phyloP scores from a whole-genome alignment of 2,329 filamentous ascomycete genomes.

The Biscogniauxia sp. region DNA sequence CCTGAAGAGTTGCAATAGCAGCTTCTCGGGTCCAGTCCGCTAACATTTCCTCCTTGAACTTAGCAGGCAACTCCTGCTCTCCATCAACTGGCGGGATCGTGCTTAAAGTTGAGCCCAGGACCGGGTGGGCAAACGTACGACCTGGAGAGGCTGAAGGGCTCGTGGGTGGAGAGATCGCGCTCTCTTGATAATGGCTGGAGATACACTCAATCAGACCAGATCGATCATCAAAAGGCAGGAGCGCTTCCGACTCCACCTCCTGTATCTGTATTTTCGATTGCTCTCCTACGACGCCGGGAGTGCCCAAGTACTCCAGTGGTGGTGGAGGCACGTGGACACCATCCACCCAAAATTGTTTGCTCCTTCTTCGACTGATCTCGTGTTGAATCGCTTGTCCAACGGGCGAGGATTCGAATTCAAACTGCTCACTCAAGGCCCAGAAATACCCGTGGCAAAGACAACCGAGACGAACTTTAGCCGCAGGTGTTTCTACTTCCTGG shows the following conservation, averaged over 20 bases:
- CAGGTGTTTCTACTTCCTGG: slow-evolving; percentile 59
- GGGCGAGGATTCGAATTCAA: slow-evolving; percentile 69
- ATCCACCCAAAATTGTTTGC: slow-evolving; percentile 75
- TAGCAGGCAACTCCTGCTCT: slow-evolving; percentile 60
- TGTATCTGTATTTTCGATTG: slow-evolving; percentile 48
- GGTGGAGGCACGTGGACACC: slow-evolving; percentile 69
- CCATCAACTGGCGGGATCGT: slow-evolving; percentile 36
- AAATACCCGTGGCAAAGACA: slow-evolving; percentile 89
- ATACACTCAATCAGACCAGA: slow-evolving; percentile 71
- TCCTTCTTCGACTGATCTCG: slow-evolving; percentile 73
- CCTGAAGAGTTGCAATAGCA: slow-evolving; percentile 66
- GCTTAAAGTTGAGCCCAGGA: slow-evolving; percentile 50
- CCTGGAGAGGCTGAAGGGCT: slow-evolving; percentile 71
- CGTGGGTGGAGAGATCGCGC: slow-evolving; percentile 59
- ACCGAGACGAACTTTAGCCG: slow-evolving; percentile 74
- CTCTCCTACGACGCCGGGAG: slow-evolving; percentile 44
- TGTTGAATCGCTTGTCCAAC: slow-evolving; percentile 70
- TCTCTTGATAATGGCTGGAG: slow-evolving; percentile 66
- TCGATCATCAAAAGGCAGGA: slow-evolving; percentile 75
- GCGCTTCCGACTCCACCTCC: slow-evolving; percentile 58
- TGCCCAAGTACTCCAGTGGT: slow-evolving; percentile 59
- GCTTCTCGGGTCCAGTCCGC: slow-evolving; percentile 76
- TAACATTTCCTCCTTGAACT: slow-evolving; percentile 73
- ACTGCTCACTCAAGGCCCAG: slow-evolving; percentile 73
- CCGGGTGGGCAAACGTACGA: slow-evolving; percentile 60